Base-by-base conservation (phyloP, 495 filamentous ascomycete genomes). In the Glutinoglossum americanum region DNA sequence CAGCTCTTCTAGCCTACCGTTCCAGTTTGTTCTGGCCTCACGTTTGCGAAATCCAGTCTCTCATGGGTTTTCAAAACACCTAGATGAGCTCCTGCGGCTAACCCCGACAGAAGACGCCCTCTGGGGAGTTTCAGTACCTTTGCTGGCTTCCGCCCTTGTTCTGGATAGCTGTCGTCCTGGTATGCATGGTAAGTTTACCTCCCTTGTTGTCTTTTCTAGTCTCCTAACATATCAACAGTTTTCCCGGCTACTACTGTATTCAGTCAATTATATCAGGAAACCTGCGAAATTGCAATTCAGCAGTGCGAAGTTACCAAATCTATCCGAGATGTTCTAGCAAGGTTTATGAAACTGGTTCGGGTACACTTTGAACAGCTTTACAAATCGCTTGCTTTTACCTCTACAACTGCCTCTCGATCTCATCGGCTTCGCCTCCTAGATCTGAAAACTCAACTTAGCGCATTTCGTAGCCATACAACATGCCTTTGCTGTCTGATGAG, bases 401-500 rank as follows among this genome's bases (percentile, higher is more conserved):
- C 41, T 45, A n/a, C 41, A 21, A 10, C 2, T 5, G 21, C 21
- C 41, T n/a, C n/a, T n/a, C n/a, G n/a, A n/a, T n/a, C n/a, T n/a
- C n/a, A n/a, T n/a, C n/a, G n/a, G n/a, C n/a, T n/a, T n/a, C n/a
- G n/a, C n/a, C n/a, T n/a, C n/a, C n/a, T n/a, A n/a, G n/a, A 45
- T n/a, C 1, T 3, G 17, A 10, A 45, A 1, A 45, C 17, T 23
- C n/a, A n/a, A 19, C 21, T 21, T 1, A 21, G 41, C 41, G 41
- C 4, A 3, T 45, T 21, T 3, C 41, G 41, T 13, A 45, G 19
- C 9, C 3, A 23, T 23, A 19, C 5, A 1, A 45, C 41, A 21
- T 45, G 41, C 13, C 10, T 45, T 10, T 58, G 59, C 28, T 72
- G 64, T 47, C 53, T 72, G 13, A 25, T 60, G 7, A 45, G 45